These are phyloP conservation scores for Taphrina wiesneri DNA, from an alignment of 1,139 yeast species.

Conservation along the genomic window DNA sequence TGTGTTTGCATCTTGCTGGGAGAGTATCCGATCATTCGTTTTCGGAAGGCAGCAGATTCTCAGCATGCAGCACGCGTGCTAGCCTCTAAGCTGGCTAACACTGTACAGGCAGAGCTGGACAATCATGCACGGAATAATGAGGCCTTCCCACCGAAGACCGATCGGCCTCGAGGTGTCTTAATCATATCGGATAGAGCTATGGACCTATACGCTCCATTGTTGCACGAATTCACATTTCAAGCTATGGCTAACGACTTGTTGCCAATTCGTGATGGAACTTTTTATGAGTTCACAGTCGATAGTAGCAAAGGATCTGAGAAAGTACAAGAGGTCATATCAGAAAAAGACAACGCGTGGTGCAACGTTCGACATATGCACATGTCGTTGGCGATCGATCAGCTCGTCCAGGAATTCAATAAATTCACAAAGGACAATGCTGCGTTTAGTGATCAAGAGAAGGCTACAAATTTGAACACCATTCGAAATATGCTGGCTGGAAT, in stretches of 20 bases:
- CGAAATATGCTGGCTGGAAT: constrained; percentile 50
- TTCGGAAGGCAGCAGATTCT: constrained; percentile 57
- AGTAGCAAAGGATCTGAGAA: constrained; percentile 62
- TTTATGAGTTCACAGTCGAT: constrained; percentile 63
- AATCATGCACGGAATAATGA: constrained; percentile 68
- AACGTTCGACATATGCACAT: constrained; percentile 74
- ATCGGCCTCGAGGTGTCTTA: constrained; percentile 62
- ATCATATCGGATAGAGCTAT: constrained; percentile 78
- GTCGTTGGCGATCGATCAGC: constrained; percentile 68
- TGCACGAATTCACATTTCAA: constrained; percentile 92
- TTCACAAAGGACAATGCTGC: constrained; percentile 70
- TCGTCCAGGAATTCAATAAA: constrained; percentile 63
- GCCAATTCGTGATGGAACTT: constrained; percentile 52
- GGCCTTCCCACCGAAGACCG: constrained; percentile 60
- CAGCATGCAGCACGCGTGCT: constrained; percentile 59
- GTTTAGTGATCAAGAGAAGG: constrained; percentile 44
- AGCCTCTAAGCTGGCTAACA: constrained; percentile 71
- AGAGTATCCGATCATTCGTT: constrained; percentile 84
- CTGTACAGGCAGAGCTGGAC: constrained; percentile 70
- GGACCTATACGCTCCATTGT: constrained; percentile 78
- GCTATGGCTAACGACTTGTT: constrained; percentile 82
- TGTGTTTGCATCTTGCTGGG: constrained; percentile 51
- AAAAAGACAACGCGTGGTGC: constrained; percentile 74
- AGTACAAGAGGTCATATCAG: constrained; percentile 55
- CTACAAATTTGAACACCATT: constrained; percentile 47